phyloP scores from a whole-genome alignment of 805 yeast species.

The Candida fluviatilis region DNA sequence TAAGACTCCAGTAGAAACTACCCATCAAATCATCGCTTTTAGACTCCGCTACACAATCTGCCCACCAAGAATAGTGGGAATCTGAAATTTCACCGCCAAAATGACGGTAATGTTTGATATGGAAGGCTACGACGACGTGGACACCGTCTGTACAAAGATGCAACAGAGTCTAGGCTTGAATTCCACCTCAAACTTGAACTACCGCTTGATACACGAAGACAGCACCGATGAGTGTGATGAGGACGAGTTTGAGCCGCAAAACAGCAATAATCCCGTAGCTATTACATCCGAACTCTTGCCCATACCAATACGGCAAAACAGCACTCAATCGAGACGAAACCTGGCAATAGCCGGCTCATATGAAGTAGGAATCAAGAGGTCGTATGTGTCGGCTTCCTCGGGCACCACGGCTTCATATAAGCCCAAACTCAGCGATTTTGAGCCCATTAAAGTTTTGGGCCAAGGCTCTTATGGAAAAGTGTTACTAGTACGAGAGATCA shows the following conservation, averaged over 20 bases:
- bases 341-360: slow-evolving; percentile 30
- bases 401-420: slow-evolving; percentile 11
- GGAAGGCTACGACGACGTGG: slow-evolving; percentile 29
- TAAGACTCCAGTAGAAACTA: too few species aligned
- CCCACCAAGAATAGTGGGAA: background rate
- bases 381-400: slow-evolving; percentile 13
- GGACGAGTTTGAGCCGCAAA: background rate
- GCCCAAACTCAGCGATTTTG: slow-evolving; percentile 34
- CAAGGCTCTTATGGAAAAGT: slow-evolving; percentile 44
- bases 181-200: slow-evolving; percentile 15
- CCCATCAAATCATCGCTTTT: too few species aligned
- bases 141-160: slow-evolving; percentile 1
- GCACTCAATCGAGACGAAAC: slow-evolving; percentile 12
- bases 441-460: slow-evolving; percentile 41
- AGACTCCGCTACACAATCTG: too few species aligned
- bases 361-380: slow-evolving; percentile 29
- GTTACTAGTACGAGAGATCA: slow-evolving; percentile 32
- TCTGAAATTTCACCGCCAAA: background rate
- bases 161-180: background rate
- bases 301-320: background rate
- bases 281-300: slow-evolving; percentile 2
- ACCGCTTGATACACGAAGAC: slow-evolving; percentile 6
- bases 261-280: background rate
- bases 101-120: slow-evolving; percentile 34
- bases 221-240: background rate